Evolutionary conservation across 805 yeast genomes (phyloP).

Genomic region (Schwanniomyces vanrijiae): DNA sequence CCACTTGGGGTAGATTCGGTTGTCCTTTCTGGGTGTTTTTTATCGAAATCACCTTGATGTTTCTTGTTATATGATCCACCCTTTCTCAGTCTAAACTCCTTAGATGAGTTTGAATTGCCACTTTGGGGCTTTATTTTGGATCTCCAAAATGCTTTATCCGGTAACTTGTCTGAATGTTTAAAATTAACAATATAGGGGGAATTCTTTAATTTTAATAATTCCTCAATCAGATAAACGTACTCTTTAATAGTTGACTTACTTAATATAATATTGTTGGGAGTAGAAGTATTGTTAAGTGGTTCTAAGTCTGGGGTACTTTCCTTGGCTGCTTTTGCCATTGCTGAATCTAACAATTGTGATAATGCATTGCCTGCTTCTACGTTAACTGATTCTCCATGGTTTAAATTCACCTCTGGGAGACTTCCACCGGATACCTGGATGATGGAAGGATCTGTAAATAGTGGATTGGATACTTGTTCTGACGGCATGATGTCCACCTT

Average conservation of each 20-base stretch:
- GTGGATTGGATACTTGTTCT: constrained; percentile 13
- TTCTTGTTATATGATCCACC: constrained; percentile 16
- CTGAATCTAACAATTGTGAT: constrained; percentile 43
- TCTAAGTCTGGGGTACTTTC: constrained; percentile 38
- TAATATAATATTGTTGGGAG: constrained; percentile 6
- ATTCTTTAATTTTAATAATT: constrained; percentile 28
- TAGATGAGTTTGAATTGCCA: constrained; percentile 6
- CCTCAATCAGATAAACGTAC: constrained; percentile 26
- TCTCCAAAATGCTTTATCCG: constrained; percentile 52
- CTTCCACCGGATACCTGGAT: constrained; percentile 15
- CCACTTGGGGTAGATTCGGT: background rate
- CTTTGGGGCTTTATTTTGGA: constrained; percentile 20
- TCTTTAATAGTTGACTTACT: constrained; percentile 1
- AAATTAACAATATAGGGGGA: constrained; percentile 36
- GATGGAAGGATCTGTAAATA: constrained; percentile 33
- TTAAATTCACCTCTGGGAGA: background rate
- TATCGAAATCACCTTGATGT: constrained; percentile 15
- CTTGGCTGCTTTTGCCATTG: constrained; percentile 48
- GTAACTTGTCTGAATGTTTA: constrained; percentile 34
- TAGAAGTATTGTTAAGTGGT: constrained; percentile 8
- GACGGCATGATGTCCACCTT: constrained; percentile 5
- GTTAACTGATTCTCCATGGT: constrained; percentile 5
- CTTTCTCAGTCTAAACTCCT: constrained; percentile 12
- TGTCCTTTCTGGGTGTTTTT: background rate
- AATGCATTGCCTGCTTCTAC: constrained; percentile 37